Evolutionary conservation across 2,329 filamentous ascomycete genomes (phyloP), one percentile per base, ranked within the genome.

Genomic region (Fusarium sublunatum): DNA sequence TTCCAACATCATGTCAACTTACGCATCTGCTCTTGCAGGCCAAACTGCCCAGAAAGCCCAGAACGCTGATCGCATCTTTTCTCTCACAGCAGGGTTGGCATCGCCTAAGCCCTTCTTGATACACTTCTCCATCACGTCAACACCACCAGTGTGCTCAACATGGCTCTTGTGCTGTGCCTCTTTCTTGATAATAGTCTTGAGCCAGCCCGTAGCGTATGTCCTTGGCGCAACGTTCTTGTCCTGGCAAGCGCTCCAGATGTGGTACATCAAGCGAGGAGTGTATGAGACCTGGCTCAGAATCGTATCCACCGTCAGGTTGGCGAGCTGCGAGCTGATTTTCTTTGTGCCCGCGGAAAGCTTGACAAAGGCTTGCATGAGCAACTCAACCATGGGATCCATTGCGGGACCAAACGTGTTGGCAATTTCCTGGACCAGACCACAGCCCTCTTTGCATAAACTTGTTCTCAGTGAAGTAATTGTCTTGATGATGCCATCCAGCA

Each of bases 201-300:
- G 79, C 95, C 95, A 99, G 7, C 85, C 88, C 3, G 90, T 83
- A 2, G 89, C 90, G 75, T 89, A 96, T 2, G 86, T 86, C 60
- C 95, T 88, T 13, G 93, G 90, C 72, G 95, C 91, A 3, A 93
- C 89, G 72, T 97, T 98, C 80, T 97, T 98, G 79, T 99, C 94
- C 74, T 96, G 90, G 61, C 86, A 90, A 24, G 94, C 93, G 50
- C 81, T 79, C 81, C 88, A 91, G 43, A 98, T 82, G 71, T 98
- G 94, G 74, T 96, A 91, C 82, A 97, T 85, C 61, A 97, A 83
- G 26, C 93, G 89, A 58, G 83, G 81, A 61, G 85, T 93, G 77
- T 94, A 98, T 0, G 93, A 89, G 28, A 90, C 90, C 68, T 90
- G 88, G 61, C 87, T 86, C 63, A 98, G 85, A 48, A 99, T 88